These are phyloP conservation scores for Leptographium lundbergii DNA, from an alignment of 2,329 filamentous ascomycete genomes.

Conservation along the genomic window DNA sequence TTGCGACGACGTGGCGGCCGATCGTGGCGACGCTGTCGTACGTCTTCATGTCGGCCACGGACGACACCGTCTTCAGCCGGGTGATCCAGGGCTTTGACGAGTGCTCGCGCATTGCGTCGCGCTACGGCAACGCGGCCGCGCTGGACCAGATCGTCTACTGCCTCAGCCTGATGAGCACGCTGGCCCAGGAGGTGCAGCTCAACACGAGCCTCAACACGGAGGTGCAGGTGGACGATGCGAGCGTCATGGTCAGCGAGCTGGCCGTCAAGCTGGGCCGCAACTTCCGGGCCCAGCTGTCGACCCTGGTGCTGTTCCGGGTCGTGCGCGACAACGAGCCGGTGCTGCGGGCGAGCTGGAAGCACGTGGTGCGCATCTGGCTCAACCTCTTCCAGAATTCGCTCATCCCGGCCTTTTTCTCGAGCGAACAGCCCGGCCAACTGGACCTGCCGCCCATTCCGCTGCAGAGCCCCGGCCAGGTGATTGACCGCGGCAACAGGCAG, in stretches of 20 bases:
- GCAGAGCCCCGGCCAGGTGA: slow-evolving; percentile 81
- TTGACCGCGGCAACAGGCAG: slow-evolving; percentile 70
- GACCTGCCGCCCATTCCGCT: slow-evolving; percentile 73
- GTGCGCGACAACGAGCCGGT: slow-evolving; percentile 72
- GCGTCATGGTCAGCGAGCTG: slow-evolving; percentile 96
- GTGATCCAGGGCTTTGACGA: slow-evolving; percentile 94
- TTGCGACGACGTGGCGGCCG: slow-evolving; percentile 87
- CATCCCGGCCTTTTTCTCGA: slow-evolving; percentile 64
- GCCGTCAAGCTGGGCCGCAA: slow-evolving; percentile 92
- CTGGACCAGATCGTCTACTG: slow-evolving; percentile 89
- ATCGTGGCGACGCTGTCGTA: slow-evolving; percentile 92
- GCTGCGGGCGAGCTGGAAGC: slow-evolving; percentile 63
- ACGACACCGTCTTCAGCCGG: slow-evolving; percentile 87
- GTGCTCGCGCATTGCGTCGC: slow-evolving; percentile 82
- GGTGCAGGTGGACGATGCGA: slow-evolving; percentile 81
- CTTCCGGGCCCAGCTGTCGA: slow-evolving; percentile 85
- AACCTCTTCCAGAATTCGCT: slow-evolving; percentile 95
- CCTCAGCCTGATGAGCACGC: slow-evolving; percentile 77
- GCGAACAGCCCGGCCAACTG: slow-evolving; percentile 44
- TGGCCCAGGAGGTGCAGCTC: slow-evolving; percentile 51
- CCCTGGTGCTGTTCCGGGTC: slow-evolving; percentile 88
- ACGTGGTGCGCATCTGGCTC: slow-evolving; percentile 84
- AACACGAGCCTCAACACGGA: slow-evolving; percentile 90
- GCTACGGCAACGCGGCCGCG: slow-evolving; percentile 70
- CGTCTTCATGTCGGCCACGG: slow-evolving; percentile 96